phyloP scores from a whole-genome alignment of 2,329 filamentous ascomycete genomes.

The Hortaea sp. region DNA sequence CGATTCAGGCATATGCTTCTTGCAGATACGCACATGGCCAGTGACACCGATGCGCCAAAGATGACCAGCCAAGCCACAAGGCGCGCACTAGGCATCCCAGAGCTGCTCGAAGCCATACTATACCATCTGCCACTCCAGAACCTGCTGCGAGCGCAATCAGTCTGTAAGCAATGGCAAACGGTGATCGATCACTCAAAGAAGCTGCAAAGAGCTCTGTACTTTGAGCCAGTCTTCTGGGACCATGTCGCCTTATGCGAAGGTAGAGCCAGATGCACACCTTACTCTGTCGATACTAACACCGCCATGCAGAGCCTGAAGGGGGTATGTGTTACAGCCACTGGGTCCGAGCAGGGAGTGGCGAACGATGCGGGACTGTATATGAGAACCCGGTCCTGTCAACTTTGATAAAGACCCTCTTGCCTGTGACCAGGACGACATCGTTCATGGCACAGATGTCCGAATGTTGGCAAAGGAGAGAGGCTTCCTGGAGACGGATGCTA shows the following conservation, averaged over 20 bases:
- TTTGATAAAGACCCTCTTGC: neutral
- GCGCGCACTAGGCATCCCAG: neutral
- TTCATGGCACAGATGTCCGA: neutral
- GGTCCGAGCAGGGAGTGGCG: neutral
- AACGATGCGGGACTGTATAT: neutral
- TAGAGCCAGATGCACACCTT: neutral
- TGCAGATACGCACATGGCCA: neutral
- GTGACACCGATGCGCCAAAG: neutral
- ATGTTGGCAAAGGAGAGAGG: neutral
- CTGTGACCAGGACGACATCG: neutral
- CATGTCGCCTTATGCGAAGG: neutral
- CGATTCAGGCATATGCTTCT: too few species aligned
- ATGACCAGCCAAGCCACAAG: neutral
- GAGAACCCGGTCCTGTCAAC: neutral
- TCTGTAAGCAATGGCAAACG: neutral
- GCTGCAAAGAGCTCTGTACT: neutral
- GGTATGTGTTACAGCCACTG: neutral
- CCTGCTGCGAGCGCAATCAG: neutral
- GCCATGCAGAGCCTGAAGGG: neutral
- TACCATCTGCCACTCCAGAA: neutral
- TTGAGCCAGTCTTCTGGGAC: neutral
- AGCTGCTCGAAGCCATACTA: neutral
- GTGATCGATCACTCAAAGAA: neutral
- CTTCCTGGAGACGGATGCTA: slow-evolving; percentile 1
- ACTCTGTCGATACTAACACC: neutral